Base-by-base conservation (phyloP, 768 basidiomycete genomes). In the Asterophora lycoperdoides region DNA sequence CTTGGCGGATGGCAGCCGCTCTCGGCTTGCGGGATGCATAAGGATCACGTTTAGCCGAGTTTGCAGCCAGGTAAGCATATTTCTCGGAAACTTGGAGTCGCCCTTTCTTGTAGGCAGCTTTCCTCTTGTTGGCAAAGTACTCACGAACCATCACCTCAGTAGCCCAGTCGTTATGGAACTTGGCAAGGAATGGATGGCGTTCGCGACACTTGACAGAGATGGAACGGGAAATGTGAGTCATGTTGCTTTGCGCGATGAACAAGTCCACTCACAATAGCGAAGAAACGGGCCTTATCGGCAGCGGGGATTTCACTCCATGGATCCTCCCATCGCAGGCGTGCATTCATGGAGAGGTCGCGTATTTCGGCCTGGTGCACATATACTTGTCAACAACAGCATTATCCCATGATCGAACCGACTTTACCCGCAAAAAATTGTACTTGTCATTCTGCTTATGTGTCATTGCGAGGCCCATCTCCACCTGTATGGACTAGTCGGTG, bases 111-210 rank as follows among this genome's bases (percentile, higher is more conserved):
- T 58, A 58, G 9, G 37, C 42, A 13, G 47, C 42, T 29, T 38
- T 40, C 11, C 53, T 43, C n/a, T 53, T 53, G 19, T 62, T 60
- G 17, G 52, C 49, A 32, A 60, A 54, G 35, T 49, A 60, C 34
- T 62, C 61, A n/a, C 48, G 47, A 1, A 51, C 49, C 3, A 64
- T 41, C 4, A 49, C 56, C 28, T 64, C 53, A 3, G 60, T 62
- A 2, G 62, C 62, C 61, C 58, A 64, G 36, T 64, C 59, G 36
- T 60, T 58, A 8, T 33, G 36, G 50, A 52, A 60, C 2, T 41
- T 43, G 3, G 43, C 44, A 18, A 58, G 41, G 15, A 53, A 44
- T 10, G 50, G 55, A 14, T 54, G 33, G 5, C 36, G 30, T 5
- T 48, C 45, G 30, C 52, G 50, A 23, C 47, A 51, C 51, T 52